Conservation (phyloP, 768 basidiomycete species). For the Boletus rubescentipes region DNA sequence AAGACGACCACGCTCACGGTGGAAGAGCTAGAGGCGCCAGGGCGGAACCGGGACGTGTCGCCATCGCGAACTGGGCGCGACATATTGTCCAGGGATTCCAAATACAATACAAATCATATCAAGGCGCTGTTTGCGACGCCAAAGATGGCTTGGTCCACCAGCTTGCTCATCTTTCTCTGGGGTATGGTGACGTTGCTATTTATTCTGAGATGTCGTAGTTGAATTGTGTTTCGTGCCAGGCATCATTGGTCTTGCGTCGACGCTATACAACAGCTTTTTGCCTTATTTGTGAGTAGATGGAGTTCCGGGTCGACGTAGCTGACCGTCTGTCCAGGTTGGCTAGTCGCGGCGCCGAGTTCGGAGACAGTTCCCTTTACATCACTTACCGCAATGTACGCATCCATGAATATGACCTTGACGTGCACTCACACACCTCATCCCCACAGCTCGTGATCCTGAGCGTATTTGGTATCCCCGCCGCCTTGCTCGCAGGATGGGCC, state of each 20-base stretch:
- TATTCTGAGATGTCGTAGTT: neutral
- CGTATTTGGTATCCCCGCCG: constrained; percentile 66
- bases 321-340: constrained; percentile 42
- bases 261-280: constrained; percentile 58
- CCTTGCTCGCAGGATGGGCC: constrained; percentile 67
- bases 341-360: constrained; percentile 64
- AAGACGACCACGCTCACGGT: constrained; percentile 41
- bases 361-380: constrained; percentile 66
- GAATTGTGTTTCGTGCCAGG: constrained; percentile 37
- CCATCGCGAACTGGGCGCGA: constrained; percentile 15
- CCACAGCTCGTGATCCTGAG: constrained; percentile 68
- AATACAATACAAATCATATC: constrained; percentile 45
- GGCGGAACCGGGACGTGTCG: constrained; percentile 11
- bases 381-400: constrained; percentile 67
- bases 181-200: constrained; percentile 32
- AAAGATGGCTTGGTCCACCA: constrained; percentile 66
- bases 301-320: neutral
- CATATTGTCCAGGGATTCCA: constrained; percentile 42
- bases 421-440: neutral
- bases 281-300: constrained; percentile 45
- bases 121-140: constrained; percentile 61
- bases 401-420: too few relatives aligned
- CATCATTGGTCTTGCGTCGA: constrained; percentile 72
- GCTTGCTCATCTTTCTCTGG: constrained; percentile 49
- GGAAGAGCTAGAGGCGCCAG: constrained; percentile 42